A percentile compares a stretch with the other conserved stretches of the same genome.
Evolutionary conservation across 306 rosid species (phyloP).

Genomic region (Acacia acuminata): DNA sequence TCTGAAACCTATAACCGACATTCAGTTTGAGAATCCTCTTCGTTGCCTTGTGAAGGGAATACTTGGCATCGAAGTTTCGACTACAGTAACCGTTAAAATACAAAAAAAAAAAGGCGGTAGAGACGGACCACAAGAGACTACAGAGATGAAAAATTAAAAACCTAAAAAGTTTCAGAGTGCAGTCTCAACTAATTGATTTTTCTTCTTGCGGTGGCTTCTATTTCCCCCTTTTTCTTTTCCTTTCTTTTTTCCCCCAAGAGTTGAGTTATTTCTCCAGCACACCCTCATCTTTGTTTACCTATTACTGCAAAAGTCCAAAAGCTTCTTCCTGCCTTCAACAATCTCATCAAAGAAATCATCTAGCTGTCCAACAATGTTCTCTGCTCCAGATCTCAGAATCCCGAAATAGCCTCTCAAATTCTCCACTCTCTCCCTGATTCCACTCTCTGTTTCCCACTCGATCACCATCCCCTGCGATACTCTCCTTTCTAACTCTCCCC

Average conservation of each 20-base stretch:
- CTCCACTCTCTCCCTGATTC: conserved; percentile 76
- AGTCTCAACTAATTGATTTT: conserved; percentile 31
- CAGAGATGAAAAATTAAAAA: too few species aligned
- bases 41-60: conserved; percentile 24
- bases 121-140: conserved; percentile 20
- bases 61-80: conserved; percentile 34
- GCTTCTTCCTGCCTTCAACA: conserved; percentile 99
- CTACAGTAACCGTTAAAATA: conserved; percentile 23
- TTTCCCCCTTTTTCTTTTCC: background rate
- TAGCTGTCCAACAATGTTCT: conserved; percentile 78
- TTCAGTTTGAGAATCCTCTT: conserved; percentile 41
- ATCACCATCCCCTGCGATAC: conserved; percentile 36
- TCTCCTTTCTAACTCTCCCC: conserved; percentile 75
- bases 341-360: conserved; percentile 99
- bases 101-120: background rate
- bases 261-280: background rate
- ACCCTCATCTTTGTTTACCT: conserved; percentile 34
- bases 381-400: conserved; percentile 90
- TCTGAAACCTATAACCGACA: conserved; percentile 31
- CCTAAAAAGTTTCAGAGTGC: conserved; percentile 42
- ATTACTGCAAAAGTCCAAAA: conserved; percentile 96
- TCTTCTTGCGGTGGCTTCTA: too few species aligned
- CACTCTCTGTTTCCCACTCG: conserved; percentile 74
- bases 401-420: conserved; percentile 77
- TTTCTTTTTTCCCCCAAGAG: background rate